Base-by-base conservation (phyloP, 495 filamentous ascomycete genomes). In the Podospora bellae-mahoneyi region DNA sequence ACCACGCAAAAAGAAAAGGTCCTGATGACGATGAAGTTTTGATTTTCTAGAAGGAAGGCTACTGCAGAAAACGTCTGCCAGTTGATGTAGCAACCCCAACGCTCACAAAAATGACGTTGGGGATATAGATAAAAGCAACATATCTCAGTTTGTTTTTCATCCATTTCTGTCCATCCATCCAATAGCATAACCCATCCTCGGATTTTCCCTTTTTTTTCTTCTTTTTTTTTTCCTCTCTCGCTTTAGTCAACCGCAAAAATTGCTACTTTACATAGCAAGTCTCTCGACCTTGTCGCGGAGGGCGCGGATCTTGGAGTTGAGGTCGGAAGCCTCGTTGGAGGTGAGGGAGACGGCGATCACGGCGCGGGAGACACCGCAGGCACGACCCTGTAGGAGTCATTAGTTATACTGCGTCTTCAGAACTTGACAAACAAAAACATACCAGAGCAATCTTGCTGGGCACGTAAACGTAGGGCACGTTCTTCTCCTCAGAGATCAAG, bases 241-340 rank as follows among this genome's bases (percentile, higher is more conserved):
- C 23, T 23, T 23, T 59, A 6, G 53, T 32, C 13, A 64, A 58
- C 62, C 65, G 20, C 48, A 44, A 19, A 15, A 26, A 32, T 5
- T 39, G 39, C 60, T 62, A 39, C 64, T 76, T 88, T 92, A 99
- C 82, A 99, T 96, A 88, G 94, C 92, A 65, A 97, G 85, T 74
- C 95, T 86, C 85, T 99, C 95, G 56, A 99, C 92, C 89, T 97
- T 95, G 78, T 94, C 90, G 85, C 94, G 97, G 74, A 98, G 80
- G 59, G 84, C 80, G 67, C 90, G 83, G 78, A 98, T 97, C 85
- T 95, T 92, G 70, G 84, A 83, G 80, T 89, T 89, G 34, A 98
- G 84, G 76, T 97, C 95, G 66, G 86, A 90, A 16, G 91, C 92
- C 81, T 97, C 95, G 84, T 97, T 98, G 72, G 91, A 93, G 53